Conservation (phyloP, 441 rosid genomes). For the Adansonia rubrostipa region DNA sequence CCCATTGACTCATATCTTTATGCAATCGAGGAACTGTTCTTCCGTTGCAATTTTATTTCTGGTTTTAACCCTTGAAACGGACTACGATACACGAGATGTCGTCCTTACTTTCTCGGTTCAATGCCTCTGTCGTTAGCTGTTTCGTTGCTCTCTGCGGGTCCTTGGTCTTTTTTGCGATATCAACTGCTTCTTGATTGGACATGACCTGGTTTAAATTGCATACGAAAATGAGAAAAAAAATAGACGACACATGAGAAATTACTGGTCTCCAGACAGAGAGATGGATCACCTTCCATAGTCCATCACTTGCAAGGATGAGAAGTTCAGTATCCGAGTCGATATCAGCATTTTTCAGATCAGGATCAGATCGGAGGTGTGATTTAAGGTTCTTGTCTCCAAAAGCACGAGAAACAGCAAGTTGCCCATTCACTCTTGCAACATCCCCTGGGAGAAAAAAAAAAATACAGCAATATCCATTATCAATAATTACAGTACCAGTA, state of each 20-base stretch:
- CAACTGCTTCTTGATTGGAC: conserved; percentile 61
- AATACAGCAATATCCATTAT: conserved; percentile 22
- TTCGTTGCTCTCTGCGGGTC: conserved; percentile 56
- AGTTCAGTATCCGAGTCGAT: conserved; percentile 51
- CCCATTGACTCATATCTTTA: conserved; percentile 10
- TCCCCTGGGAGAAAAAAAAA: conserved; percentile 48
- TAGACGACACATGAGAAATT: not conserved
- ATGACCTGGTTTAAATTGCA: conserved; percentile 42
- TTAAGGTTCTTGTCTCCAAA: conserved; percentile 74
- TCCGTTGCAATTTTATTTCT: not conserved
- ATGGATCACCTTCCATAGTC: conserved; percentile 66
- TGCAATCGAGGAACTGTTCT: not conserved
- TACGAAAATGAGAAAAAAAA: not conserved
- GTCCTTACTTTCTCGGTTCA: conserved; percentile 56
- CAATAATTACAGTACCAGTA: not conserved
- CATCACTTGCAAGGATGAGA: conserved; percentile 75
- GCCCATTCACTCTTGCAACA: conserved; percentile 74
- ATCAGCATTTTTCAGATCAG: conserved; percentile 45
- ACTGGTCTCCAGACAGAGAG: not conserved
- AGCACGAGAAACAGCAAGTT: conserved; percentile 74
- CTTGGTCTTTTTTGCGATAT: conserved; percentile 49
- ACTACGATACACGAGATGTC: conserved; percentile 66
- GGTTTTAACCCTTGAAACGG: conserved; percentile 42
- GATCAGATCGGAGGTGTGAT: conserved; percentile 67
- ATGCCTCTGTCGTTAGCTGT: conserved; percentile 43